Evolutionary conservation across 139 green algal species (phyloP), one percentile per base, ranked within the genome.

Genomic region (Chlamydomonas sp.): DNA sequence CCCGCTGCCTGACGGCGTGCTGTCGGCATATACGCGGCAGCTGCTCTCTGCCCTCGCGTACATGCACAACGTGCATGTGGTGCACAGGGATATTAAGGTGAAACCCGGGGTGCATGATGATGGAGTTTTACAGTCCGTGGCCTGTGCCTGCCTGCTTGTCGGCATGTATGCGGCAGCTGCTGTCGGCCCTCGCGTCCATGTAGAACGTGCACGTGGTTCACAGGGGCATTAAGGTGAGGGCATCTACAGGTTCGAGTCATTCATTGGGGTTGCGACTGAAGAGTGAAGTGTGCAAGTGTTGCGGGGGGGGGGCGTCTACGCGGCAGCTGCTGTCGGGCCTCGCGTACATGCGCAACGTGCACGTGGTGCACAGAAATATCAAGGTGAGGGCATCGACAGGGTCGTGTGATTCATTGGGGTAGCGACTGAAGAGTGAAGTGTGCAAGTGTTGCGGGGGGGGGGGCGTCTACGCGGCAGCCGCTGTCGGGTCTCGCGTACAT

Each of bases 11-110:
- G 85, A 90, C 64, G 49, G 58, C 29, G 80, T 86, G 63, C 82
- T 89, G 31, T 65, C 76, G 29, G 60, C 79, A n/a, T 90, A 89
- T 78, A 90, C 85, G 1, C 68, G 81, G 13, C 85, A 90, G 79
- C 80, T 90, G 58, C 75, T 90, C 35, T 30, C 58, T 6, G 90
- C 85, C 10, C 76, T 97, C 71, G 81, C 84, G 48, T 97, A 95
- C 79, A 77, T 97, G 74, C 91, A 97, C 69, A 49, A 71, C 36
- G 74, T 92, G 69, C 73, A 81, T 29, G 86, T 91, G 50, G 89
- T 96, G 72, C 91, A 97, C 70, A 72, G 91, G 3, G 89, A 95
- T 70, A 88, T 96, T 76, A 96, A 97, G 80, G 83, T 72, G 16
- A 67, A 68, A 60, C 77, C 77, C 48, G 65, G 76, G 58, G 64